Conservation (phyloP, 345 rosid genomes). For the Triadica sebifera region DNA sequence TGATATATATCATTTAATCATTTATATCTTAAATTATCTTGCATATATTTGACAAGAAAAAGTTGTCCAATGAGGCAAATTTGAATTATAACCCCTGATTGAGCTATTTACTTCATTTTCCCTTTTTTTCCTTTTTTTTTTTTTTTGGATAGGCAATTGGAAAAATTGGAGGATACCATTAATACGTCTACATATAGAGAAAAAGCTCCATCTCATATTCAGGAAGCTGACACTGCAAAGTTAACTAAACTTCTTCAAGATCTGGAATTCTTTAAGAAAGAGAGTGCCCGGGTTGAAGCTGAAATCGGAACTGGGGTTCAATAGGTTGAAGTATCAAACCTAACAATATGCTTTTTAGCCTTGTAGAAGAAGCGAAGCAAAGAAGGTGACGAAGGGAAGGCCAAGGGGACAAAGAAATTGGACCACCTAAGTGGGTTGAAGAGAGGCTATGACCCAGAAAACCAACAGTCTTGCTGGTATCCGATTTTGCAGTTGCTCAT, state of each 20-base stretch:
- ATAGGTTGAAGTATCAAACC: not conserved
- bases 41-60: too few relatives aligned
- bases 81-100: not conserved
- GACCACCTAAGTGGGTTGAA: too few relatives aligned
- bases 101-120: not conserved
- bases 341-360: too few relatives aligned
- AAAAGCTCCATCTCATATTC: constrained; percentile 65
- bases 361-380: too few relatives aligned
- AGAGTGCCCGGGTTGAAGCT: constrained; percentile 47
- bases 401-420: too few relatives aligned
- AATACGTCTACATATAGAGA: constrained; percentile 63
- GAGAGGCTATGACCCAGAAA: too few relatives aligned
- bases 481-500: too few relatives aligned
- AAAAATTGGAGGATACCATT: constrained; percentile 70
- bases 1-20: too few relatives aligned
- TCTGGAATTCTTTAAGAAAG: constrained; percentile 59
- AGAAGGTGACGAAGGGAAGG: too few relatives aligned
- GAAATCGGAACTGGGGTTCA: constrained; percentile 20
- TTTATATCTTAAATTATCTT: too few relatives aligned
- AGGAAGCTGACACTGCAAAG: constrained; percentile 56
- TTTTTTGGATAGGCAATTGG: constrained; percentile 57
- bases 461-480: too few relatives aligned
- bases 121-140: not conserved
- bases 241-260: constrained; percentile 62
- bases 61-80: too few relatives aligned